phyloP scores from a whole-genome alignment of 768 basidiomycete species.

The Podaxis sp. region DNA sequence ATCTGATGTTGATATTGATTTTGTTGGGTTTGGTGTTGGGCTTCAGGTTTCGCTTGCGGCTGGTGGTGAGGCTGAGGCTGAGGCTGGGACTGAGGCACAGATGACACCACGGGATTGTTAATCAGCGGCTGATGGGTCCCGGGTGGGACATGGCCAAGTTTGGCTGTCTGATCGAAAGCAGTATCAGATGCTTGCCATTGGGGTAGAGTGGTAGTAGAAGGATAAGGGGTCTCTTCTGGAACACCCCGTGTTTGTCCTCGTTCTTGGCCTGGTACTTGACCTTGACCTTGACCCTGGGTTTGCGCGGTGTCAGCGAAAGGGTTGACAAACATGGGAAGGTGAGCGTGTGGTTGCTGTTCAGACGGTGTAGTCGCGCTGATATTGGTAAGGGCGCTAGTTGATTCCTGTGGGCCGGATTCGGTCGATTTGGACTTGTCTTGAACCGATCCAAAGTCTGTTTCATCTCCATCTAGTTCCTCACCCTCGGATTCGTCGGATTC shows the following conservation, averaged over 20 bases:
- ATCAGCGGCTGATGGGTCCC: constrained; percentile 5
- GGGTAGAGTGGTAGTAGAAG: background rate
- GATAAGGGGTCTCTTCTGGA: constrained; percentile 3
- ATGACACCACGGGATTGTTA: background rate
- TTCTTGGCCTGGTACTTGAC: background rate
- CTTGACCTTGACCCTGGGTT: background rate
- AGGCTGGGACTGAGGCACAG: background rate
- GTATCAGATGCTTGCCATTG: background rate
- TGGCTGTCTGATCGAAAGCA: background rate
- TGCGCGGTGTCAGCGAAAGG: background rate
- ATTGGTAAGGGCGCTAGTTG: background rate
- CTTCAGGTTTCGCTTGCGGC: background rate
- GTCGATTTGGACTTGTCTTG: background rate
- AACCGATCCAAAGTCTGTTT: constrained; percentile 18
- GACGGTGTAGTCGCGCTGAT: background rate
- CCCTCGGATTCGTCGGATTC: constrained; percentile 39
- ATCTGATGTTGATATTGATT: constrained; percentile 13
- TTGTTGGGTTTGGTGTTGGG: background rate
- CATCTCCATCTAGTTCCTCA: constrained; percentile 35
- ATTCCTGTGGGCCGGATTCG: background rate
- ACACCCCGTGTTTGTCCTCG: background rate
- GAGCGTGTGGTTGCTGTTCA: background rate
- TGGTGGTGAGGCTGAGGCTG: background rate
- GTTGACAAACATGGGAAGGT: background rate
- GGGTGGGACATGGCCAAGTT: background rate